Evolutionary conservation across 2,329 filamentous ascomycete genomes (phyloP), one percentile per base, ranked within the genome.

Genomic region (Ceratocystiopsis brevicomis): DNA sequence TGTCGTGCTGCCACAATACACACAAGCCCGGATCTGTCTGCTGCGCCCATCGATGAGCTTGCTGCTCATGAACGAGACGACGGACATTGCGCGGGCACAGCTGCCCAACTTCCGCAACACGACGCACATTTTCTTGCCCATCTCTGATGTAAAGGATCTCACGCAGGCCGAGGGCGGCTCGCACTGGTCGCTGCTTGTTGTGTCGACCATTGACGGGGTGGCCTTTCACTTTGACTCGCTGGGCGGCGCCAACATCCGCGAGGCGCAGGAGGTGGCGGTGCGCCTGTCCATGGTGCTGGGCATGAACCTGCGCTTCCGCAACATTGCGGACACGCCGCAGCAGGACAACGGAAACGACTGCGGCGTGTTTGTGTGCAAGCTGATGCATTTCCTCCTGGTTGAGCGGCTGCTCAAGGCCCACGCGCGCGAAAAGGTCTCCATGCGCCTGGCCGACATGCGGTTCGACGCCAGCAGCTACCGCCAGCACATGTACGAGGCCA

Each of bases 161-260:
- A 72, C 69, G 41, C 65, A 79, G 45, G 78, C 85, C n/a, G 87
- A 95, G 61, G 85, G 83, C 37, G 90, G 90, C 36, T 82, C 81
- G 3, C 90, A 98, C 59, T 98, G 90, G 90, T 93, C 85, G 0
- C 66, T 98, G 0, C 75, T 98, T 1, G 73, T 98, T 3, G 87
- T 98, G 32, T 86, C 79, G 13, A 72, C 86, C 37, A 76, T 93
- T 41, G 90, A 98, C 56, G 78, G 84, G 10, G 77, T 94, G 3
- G 84, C 88, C 0, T 98, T 98, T 59, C 90, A 98, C 65, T 98
- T 98, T 63, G 90, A 98, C 62, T 88, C 81, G 1, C 68, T 96
- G 21, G 72, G 73, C 2, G 76, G 78, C 2, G 71, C 75, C 36
- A 96, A 98, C 60, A 72, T 74, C 47, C 63, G 68, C 37, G 82